Evolutionary conservation across 805 yeast genomes (phyloP).

Genomic region (Cyberlindnera mrakii): DNA sequence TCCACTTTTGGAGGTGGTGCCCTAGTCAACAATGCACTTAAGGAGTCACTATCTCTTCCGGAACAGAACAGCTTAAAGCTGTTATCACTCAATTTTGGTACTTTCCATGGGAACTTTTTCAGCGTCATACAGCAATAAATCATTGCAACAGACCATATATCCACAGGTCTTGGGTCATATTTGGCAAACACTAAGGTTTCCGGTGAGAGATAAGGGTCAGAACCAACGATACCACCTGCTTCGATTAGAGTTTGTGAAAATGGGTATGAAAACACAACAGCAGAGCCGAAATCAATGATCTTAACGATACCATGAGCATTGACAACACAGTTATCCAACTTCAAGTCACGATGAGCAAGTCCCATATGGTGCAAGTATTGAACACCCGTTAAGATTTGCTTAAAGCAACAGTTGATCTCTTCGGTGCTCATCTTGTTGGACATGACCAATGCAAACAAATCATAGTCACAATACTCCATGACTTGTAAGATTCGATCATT

Average conservation of each 20-base stretch:
- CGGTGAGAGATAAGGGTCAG: constrained; percentile 88
- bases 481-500: constrained; percentile 82
- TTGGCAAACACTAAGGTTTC: constrained; percentile 79
- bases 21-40: constrained; percentile 53
- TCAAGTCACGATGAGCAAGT: constrained; percentile 85
- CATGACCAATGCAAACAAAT: constrained; percentile 91
- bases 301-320: constrained; percentile 77
- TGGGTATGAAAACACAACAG: constrained; percentile 87
- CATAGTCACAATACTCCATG: constrained; percentile 93
- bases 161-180: constrained; percentile 90
- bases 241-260: constrained; percentile 66
- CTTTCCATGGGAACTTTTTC: constrained; percentile 92
- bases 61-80: constrained; percentile 80
- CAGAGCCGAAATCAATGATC: constrained; percentile 89
- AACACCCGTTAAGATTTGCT: constrained; percentile 77
- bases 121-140: constrained; percentile 89
- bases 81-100: constrained; percentile 74
- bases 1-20: constrained; percentile 38
- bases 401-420: constrained; percentile 85
- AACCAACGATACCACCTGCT: constrained; percentile 80
- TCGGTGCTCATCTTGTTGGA: constrained; percentile 75
- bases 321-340: constrained; percentile 88
- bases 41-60: constrained; percentile 60
- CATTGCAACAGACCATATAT: constrained; percentile 89
- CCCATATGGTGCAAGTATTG: constrained; percentile 80